Percentiles rank a stretch among this genome's conserved stretches.
Conservation (phyloP, 176 grass and related monocot genomes). For the Carex littledalei region DNA sequence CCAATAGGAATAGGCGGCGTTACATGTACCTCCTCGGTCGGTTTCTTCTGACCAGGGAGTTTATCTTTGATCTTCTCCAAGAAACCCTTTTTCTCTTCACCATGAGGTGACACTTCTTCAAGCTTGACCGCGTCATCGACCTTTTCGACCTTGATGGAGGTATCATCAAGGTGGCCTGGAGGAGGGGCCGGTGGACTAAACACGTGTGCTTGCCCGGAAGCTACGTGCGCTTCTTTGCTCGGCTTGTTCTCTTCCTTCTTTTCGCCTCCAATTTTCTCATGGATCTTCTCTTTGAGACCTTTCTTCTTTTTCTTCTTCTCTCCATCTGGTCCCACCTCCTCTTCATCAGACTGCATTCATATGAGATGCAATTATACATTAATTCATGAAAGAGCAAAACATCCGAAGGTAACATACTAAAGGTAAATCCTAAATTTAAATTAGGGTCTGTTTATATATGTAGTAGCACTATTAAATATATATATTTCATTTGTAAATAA, state of each 20-base stretch:
- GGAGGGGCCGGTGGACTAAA: constrained; percentile 1
- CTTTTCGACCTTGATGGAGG: constrained; percentile 47
- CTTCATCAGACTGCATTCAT: constrained; percentile 62
- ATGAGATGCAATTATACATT: neutral
- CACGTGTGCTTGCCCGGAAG: neutral
- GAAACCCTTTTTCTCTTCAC: constrained; percentile 83
- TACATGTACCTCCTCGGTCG: constrained; percentile 35
- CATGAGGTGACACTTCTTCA: constrained; percentile 17
- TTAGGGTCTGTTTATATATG: neutral
- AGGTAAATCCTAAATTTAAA: neutral
- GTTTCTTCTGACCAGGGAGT: constrained; percentile 70
- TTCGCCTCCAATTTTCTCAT: constrained; percentile 58
- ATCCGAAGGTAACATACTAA: neutral
- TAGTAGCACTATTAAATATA: neutral
- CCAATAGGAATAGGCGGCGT: neutral
- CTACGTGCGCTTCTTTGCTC: constrained; percentile 10
- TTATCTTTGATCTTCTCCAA: constrained; percentile 99
- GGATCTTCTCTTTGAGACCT: constrained; percentile 85
- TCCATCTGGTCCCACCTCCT: constrained; percentile 66
- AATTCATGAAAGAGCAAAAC: neutral
- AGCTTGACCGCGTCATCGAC: constrained; percentile 31
- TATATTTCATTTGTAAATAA: neutral
- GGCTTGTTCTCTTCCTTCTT: constrained; percentile 27
- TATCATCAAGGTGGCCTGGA: constrained; percentile 27
- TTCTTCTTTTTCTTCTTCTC: constrained; percentile 97